Evolutionary conservation across 768 basidiomycete species (phyloP).

Genomic region (Strobilomyces dryophilus): DNA sequence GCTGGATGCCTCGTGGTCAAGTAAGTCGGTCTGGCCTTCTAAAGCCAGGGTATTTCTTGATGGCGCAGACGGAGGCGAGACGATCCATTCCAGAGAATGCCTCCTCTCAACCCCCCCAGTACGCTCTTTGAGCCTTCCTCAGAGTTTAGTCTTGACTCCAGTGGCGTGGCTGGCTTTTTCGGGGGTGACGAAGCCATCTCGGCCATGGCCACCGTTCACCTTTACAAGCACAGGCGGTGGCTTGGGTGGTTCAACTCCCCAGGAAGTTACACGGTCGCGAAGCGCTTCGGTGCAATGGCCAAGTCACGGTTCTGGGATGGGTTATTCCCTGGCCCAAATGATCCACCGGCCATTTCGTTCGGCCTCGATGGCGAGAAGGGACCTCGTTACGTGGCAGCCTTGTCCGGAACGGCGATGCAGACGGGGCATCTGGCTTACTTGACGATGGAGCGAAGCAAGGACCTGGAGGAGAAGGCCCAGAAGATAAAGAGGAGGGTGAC

Average conservation of each 20-base stretch:
- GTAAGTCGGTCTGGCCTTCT: too few relatives aligned
- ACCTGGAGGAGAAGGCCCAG: not conserved
- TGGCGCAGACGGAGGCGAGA: not conserved
- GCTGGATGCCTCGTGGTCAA: too few relatives aligned
- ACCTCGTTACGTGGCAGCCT: constrained; percentile 23
- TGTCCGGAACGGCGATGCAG: constrained; percentile 29
- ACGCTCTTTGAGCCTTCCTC: not conserved
- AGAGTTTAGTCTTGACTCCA: constrained; percentile 22
- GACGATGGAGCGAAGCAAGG: constrained; percentile 16
- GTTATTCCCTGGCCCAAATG: constrained; percentile 28
- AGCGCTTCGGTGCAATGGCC: constrained; percentile 29
- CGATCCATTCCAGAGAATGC: not conserved
- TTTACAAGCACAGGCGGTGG: constrained; percentile 26
- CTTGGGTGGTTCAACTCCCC: constrained; percentile 36
- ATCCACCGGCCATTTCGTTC: constrained; percentile 24
- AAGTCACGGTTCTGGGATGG: constrained; percentile 30
- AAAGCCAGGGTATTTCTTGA: not conserved
- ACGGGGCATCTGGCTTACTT: constrained; percentile 28
- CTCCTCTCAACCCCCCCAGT: constrained; percentile 12
- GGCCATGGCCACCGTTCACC: constrained; percentile 17
- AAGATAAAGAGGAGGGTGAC: constrained; percentile 12
- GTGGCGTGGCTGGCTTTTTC: constrained; percentile 33
- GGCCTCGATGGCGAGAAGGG: constrained; percentile 28
- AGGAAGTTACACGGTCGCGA: constrained; percentile 32
- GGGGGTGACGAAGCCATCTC: constrained; percentile 35